phyloP scores from a whole-genome alignment of 768 basidiomycete genomes.

The Pisolithus microcarpus region DNA sequence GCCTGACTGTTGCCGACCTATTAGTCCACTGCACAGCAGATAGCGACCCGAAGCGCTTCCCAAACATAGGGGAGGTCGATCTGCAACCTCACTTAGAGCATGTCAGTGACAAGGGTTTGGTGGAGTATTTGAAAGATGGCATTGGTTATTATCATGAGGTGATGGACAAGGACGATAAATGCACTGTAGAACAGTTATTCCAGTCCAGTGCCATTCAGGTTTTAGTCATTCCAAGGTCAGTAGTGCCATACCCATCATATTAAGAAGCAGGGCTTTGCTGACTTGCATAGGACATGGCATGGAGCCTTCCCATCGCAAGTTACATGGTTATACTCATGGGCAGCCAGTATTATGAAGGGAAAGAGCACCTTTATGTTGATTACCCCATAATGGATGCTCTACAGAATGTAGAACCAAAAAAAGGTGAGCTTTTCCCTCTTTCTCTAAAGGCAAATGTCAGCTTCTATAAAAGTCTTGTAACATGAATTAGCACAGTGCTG shows the following conservation, averaged over 20 bases:
- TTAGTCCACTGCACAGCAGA: too few relatives aligned
- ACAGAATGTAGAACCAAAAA: too few relatives aligned
- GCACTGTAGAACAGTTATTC: constrained; percentile 88
- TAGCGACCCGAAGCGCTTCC: too few relatives aligned
- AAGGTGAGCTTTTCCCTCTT: too few relatives aligned
- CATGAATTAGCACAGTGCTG: too few relatives aligned
- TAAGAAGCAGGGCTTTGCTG: background rate
- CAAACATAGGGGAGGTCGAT: too few relatives aligned
- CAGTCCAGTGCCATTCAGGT: constrained; percentile 93
- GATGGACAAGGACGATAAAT: constrained; percentile 84
- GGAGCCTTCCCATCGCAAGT: constrained; percentile 88
- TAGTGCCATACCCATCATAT: background rate
- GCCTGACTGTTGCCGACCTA: constrained; percentile 88
- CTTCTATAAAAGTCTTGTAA: too few relatives aligned
- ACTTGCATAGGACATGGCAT: constrained; percentile 73
- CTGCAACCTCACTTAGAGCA: too few relatives aligned
- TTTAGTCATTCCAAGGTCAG: constrained; percentile 82
- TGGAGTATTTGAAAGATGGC: constrained; percentile 80
- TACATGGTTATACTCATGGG: constrained; percentile 99
- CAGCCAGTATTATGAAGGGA: constrained; percentile 94
- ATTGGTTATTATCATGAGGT: constrained; percentile 97
- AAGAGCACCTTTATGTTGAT: constrained; percentile 96
- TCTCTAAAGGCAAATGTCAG: too few relatives aligned
- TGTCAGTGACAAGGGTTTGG: too few relatives aligned
- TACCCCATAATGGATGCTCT: constrained; percentile 98